phyloP scores from a whole-genome alignment of 139 green algal species.

The Haematococcus sp. region DNA sequence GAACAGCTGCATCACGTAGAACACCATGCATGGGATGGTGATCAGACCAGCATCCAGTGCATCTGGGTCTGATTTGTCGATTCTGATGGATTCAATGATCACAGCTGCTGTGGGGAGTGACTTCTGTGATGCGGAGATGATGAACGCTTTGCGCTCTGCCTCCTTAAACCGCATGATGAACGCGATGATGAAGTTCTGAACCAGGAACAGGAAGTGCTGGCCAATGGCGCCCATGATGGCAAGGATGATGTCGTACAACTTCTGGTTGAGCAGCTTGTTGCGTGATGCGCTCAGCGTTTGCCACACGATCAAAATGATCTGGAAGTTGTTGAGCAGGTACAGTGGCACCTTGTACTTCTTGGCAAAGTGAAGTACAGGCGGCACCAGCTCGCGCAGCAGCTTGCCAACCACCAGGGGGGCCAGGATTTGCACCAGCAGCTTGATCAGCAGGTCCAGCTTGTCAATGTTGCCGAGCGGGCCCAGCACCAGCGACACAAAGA shows the following conservation, averaged over 20 bases:
- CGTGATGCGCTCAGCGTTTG: conserved; percentile 52
- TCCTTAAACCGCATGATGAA: conserved; percentile 43
- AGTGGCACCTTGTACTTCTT: conserved; percentile 50
- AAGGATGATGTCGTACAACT: conserved; percentile 53
- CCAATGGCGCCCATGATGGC: conserved; percentile 24
- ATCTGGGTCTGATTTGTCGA: conserved; percentile 10
- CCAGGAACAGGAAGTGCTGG: conserved; percentile 61
- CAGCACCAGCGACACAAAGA: conserved; percentile 60
- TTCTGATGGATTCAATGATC: conserved; percentile 31
- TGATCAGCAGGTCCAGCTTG: conserved; percentile 66
- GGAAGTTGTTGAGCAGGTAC: conserved; percentile 58
- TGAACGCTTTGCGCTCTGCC: conserved; percentile 49
- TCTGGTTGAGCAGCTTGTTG: conserved; percentile 49
- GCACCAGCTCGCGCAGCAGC: conserved; percentile 38
- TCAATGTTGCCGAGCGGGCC: conserved; percentile 41
- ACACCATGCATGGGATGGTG: conserved; percentile 76
- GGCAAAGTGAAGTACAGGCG: conserved; percentile 17
- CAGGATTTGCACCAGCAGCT: conserved; percentile 78
- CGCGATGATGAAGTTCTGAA: conserved; percentile 48
- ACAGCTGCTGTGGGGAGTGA: conserved; percentile 60
- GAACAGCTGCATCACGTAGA: conserved; percentile 73
- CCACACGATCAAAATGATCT: conserved; percentile 69
- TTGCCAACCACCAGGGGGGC: conserved; percentile 68
- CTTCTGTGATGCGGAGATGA: conserved; percentile 67
- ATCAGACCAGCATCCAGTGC: conserved; percentile 61